Evolutionary conservation across 345 rosid genomes (phyloP).

Genomic region (Nasturtium officinale): DNA sequence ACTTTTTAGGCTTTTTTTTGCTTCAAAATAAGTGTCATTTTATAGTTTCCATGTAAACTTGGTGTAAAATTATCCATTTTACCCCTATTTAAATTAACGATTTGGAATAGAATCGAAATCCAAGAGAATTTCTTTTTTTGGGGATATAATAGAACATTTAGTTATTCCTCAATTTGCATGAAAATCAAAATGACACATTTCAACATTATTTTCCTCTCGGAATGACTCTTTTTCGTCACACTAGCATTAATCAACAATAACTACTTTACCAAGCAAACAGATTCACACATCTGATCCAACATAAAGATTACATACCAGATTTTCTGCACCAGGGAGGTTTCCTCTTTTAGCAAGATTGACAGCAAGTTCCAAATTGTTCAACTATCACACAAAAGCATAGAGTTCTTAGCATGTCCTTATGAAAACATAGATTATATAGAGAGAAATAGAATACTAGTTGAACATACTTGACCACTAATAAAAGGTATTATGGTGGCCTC

Average conservation of each 20-base stretch:
- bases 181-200: conserved; percentile 5
- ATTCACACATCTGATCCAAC: conserved; percentile 28
- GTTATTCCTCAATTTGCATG: not conserved
- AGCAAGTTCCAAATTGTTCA: conserved; percentile 98
- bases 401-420: conserved; percentile 28
- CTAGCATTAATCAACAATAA: conserved; percentile 6
- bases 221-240: conserved; percentile 8
- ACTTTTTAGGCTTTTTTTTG: not conserved
- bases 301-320: conserved; percentile 63
- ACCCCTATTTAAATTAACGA: not conserved
- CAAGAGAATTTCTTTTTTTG: not conserved
- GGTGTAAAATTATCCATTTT: not conserved
- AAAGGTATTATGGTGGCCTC: conserved; percentile 94
- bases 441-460: conserved; percentile 6
- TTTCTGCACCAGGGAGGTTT: conserved; percentile 99
- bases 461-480: conserved; percentile 94
- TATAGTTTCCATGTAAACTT: not conserved
- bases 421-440: not conserved
- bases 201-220: not conserved
- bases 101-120: not conserved
- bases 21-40: not conserved
- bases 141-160: not conserved
- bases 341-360: conserved; percentile 99
- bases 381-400: conserved; percentile 50
- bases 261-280: conserved; percentile 18